A percentile compares a stretch with the other conserved stretches of the same genome.
These are phyloP conservation scores for Neofusicoccum sp. DNA, from an alignment of 2,329 filamentous ascomycete genomes.

Conservation along the genomic window DNA sequence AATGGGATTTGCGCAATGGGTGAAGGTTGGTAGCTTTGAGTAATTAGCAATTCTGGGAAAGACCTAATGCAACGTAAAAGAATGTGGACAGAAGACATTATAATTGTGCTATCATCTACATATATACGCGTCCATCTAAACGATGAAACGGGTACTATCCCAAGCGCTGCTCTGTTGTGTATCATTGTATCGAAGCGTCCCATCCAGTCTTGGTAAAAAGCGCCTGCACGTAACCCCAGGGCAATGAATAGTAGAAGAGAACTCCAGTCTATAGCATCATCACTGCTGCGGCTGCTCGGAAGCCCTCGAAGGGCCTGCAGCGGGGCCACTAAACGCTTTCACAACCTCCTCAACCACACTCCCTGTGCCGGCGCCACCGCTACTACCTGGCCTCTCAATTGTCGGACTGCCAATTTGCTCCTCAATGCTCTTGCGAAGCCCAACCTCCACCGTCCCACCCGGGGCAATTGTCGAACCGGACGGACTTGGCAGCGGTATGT, in stretches of 20 bases:
- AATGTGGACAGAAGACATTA: background rate
- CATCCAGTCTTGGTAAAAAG: background rate
- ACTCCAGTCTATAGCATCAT: background rate
- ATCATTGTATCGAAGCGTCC: background rate
- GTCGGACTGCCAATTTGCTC: background rate
- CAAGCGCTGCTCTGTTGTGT: background rate
- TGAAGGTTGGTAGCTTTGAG: too few species aligned
- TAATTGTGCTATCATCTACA: background rate
- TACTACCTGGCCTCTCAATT: background rate
- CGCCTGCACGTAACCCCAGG: background rate
- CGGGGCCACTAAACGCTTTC: background rate
- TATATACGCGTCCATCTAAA: background rate
- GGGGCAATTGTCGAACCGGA: background rate
- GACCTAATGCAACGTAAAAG: background rate
- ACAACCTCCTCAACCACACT: background rate
- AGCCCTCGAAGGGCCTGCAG: background rate
- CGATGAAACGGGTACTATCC: background rate
- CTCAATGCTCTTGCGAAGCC: slow-evolving; percentile 8
- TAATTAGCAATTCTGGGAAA: background rate
- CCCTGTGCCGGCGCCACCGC: background rate
- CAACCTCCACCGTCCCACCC: background rate
- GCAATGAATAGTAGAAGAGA: background rate
- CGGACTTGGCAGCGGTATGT: background rate
- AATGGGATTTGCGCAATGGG: too few species aligned
- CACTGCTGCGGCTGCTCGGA: background rate